Evolutionary conservation across 202 grass and related monocot genomes (phyloP).

Genomic region (Setaria italica): DNA sequence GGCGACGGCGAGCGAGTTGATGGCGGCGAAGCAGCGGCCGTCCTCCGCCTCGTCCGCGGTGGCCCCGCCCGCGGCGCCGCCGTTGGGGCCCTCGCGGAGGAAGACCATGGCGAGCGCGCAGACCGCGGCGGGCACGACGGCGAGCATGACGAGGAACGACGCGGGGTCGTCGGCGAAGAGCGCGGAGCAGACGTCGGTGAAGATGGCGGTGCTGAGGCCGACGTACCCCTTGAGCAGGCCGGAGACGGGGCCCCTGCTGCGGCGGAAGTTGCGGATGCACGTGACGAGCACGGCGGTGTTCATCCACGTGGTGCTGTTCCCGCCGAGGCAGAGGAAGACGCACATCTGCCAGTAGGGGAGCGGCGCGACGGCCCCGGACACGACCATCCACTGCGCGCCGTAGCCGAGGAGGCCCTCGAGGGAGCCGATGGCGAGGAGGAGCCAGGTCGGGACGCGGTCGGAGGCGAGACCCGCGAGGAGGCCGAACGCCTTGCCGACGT

Average conservation of each 20-base stretch:
- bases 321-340: slow-evolving; percentile 90
- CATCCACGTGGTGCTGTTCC: slow-evolving; percentile 98
- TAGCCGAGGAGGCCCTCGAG: slow-evolving; percentile 86
- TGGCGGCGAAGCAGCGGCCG: slow-evolving; percentile 63
- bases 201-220: slow-evolving; percentile 93
- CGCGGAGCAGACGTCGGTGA: slow-evolving; percentile 90
- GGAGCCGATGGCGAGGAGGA: slow-evolving; percentile 92
- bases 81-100: slow-evolving; percentile 63
- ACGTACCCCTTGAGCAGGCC: slow-evolving; percentile 92
- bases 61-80: not conserved
- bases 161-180: slow-evolving; percentile 83
- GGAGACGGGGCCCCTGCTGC: slow-evolving; percentile 75
- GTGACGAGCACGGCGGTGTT: slow-evolving; percentile 99
- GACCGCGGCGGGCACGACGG: slow-evolving; percentile 71
- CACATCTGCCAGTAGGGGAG: slow-evolving; percentile 99
- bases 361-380: slow-evolving; percentile 62
- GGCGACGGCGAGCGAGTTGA: slow-evolving; percentile 77
- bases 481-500: slow-evolving; percentile 97
- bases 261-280: slow-evolving; percentile 94
- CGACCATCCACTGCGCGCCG: slow-evolving; percentile 89
- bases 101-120: slow-evolving; percentile 83
- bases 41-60: slow-evolving; percentile 46
- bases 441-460: slow-evolving; percentile 77
- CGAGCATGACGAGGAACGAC: slow-evolving; percentile 84
- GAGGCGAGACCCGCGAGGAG: slow-evolving; percentile 85